Conservation (phyloP, 345 rosid species). For the Brassica incana region DNA sequence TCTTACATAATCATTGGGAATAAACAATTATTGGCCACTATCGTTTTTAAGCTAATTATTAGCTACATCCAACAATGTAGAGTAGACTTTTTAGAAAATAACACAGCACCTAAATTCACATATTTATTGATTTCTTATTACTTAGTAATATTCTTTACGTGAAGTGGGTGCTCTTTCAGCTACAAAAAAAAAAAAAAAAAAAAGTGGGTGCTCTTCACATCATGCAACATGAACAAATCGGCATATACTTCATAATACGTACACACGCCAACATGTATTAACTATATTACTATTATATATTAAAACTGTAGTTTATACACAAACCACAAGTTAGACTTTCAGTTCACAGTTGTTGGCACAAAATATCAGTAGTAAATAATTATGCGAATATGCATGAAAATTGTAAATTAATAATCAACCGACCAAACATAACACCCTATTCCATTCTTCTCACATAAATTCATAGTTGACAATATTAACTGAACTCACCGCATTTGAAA, state of each 20-base stretch:
- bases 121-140: conserved; percentile 27
- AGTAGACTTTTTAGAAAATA: conserved; percentile 35
- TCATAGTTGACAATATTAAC: background rate
- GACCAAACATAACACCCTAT: conserved; percentile 2
- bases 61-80: conserved; percentile 27
- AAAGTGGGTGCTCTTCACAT: conserved; percentile 41
- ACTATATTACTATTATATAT: background rate
- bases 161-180: conserved; percentile 32
- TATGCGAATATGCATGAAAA: conserved; percentile 12
- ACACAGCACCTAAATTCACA: conserved; percentile 1
- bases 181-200: too few species aligned
- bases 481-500: background rate
- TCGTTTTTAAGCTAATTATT: conserved; percentile 28
- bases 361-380: background rate
- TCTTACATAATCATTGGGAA: conserved; percentile 30
- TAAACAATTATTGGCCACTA: conserved; percentile 30
- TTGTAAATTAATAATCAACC: background rate
- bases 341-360: background rate
- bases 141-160: conserved; percentile 35
- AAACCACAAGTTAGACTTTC: conserved; percentile 9
- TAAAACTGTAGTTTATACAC: background rate
- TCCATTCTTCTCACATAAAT: background rate
- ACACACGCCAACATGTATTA: conserved; percentile 32
- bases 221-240: conserved; percentile 32
- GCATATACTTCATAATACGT: conserved; percentile 30